A percentile compares a stretch with the other conserved stretches of the same genome.
Evolutionary conservation across 108 stramenopile species (phyloP).

Genomic region (Fistulifera solaris): DNA sequence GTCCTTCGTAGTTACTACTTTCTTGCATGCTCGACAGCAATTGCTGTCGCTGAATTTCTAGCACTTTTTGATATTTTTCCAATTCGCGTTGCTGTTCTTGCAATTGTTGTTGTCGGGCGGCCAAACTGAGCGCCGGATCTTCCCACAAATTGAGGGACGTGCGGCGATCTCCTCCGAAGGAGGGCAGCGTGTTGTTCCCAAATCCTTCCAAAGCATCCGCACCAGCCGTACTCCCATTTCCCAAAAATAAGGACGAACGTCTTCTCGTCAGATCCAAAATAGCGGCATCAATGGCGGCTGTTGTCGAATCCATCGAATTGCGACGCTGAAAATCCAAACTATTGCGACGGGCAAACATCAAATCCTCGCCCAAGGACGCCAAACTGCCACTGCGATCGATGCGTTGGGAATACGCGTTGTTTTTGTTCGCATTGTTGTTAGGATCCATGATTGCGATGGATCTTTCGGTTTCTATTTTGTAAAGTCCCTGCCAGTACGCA

Average conservation of each 20-base stretch:
- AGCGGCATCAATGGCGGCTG: slow-evolving; percentile 46
- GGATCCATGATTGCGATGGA: too few species aligned
- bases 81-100: slow-evolving; percentile 42
- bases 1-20: background rate
- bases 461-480: too few species aligned
- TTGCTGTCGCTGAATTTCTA: slow-evolving; percentile 36
- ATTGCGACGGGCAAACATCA: too few species aligned
- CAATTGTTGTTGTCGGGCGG: slow-evolving; percentile 27
- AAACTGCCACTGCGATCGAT: too few species aligned
- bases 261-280: slow-evolving; percentile 40
- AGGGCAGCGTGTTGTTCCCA: too few species aligned
- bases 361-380: too few species aligned
- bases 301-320: slow-evolving; percentile 35
- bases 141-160: too few species aligned
- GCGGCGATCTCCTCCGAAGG: too few species aligned
- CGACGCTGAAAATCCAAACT: slow-evolving; percentile 10
- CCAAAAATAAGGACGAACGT: slow-evolving; percentile 25
- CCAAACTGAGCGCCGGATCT: background rate
- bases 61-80: slow-evolving; percentile 31
- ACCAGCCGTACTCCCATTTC: background rate
- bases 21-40: slow-evolving; percentile 37
- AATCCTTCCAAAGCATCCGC: slow-evolving; percentile 2
- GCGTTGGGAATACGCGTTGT: too few species aligned
- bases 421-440: too few species aligned
- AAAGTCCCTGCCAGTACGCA: too few species aligned